These are phyloP conservation scores for Maudiozyma serrabonitensis DNA, from an alignment of 805 yeast species.

Conservation along the genomic window DNA sequence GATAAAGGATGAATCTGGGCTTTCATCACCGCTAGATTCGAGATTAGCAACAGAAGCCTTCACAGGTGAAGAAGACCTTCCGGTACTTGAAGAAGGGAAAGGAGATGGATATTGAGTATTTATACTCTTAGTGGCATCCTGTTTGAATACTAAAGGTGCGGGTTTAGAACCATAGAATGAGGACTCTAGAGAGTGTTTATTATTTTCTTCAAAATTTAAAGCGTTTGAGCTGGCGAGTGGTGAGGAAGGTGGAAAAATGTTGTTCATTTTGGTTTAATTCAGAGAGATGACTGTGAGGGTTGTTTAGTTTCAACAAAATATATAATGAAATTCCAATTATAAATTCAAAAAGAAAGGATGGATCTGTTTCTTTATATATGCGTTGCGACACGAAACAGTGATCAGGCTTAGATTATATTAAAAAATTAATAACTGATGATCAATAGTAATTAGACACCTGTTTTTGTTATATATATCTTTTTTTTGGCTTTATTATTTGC, in stretches of 20 bases:
- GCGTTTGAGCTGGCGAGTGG: not conserved
- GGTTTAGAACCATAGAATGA: not conserved
- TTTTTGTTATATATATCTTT: no score
- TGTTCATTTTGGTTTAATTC: not conserved
- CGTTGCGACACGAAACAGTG: no score
- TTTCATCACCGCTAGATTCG: not conserved
- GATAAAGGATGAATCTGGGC: constrained; percentile 1
- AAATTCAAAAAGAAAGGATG: no score
- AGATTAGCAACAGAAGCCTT: constrained; percentile 4
- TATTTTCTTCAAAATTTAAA: not conserved
- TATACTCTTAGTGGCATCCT: not conserved
- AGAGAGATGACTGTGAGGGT: no score
- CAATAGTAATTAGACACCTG: no score
- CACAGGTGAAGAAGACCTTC: constrained; percentile 33
- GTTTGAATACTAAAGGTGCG: not conserved
- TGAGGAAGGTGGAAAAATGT: constrained; percentile 3
- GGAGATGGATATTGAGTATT: constrained; percentile 51
- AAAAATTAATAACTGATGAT: no score
- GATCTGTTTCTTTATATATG: no score
- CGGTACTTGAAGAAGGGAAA: constrained; percentile 52
- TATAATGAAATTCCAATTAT: no score
- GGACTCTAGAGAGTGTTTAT: constrained; percentile 1
- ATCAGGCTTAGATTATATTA: no score
- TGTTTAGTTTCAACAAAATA: no score
- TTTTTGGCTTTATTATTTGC: no score